A percentile compares a stretch with the other conserved stretches of the same genome.
Evolutionary conservation across 106 monocot genomes (phyloP).

Genomic region (Vanilla planifolia): DNA sequence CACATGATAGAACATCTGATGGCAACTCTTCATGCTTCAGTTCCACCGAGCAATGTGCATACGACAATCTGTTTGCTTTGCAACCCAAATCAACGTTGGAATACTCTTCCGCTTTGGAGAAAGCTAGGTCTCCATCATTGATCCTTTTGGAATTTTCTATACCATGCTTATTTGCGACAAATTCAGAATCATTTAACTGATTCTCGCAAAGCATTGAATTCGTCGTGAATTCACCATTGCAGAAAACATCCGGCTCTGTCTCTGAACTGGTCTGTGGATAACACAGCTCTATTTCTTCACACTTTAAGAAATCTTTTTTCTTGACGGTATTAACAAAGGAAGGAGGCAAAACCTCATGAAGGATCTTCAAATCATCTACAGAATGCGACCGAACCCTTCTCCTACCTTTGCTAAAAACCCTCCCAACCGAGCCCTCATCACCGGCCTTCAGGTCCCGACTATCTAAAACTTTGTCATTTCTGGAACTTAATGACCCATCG

Average conservation of each 20-base stretch:
- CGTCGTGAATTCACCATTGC: background rate
- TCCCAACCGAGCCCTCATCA: background rate
- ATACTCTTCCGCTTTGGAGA: background rate
- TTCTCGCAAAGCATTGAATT: slow-evolving; percentile 1
- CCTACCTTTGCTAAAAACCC: background rate
- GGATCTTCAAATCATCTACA: slow-evolving; percentile 60
- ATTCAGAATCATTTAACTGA: slow-evolving; percentile 27
- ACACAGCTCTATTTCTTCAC: background rate
- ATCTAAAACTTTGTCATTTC: slow-evolving; percentile 14
- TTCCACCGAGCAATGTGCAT: background rate
- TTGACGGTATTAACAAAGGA: slow-evolving; percentile 5
- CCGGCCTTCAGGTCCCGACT: slow-evolving; percentile 4
- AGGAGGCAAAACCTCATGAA: slow-evolving; percentile 59
- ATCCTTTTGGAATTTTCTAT: slow-evolving; percentile 30
- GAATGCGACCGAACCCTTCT: slow-evolving; percentile 18
- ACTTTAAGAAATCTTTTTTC: background rate
- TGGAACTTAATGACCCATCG: too few species aligned
- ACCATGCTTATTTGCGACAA: slow-evolving; percentile 60
- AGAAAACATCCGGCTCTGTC: background rate
- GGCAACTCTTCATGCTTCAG: background rate
- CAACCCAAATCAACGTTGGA: background rate
- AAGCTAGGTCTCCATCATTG: background rate
- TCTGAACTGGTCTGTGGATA: background rate
- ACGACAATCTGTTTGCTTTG: background rate
- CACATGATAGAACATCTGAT: slow-evolving; percentile 18